Conservation (phyloP, 2,329 filamentous ascomycete species). For the Apiospora arundinis region DNA sequence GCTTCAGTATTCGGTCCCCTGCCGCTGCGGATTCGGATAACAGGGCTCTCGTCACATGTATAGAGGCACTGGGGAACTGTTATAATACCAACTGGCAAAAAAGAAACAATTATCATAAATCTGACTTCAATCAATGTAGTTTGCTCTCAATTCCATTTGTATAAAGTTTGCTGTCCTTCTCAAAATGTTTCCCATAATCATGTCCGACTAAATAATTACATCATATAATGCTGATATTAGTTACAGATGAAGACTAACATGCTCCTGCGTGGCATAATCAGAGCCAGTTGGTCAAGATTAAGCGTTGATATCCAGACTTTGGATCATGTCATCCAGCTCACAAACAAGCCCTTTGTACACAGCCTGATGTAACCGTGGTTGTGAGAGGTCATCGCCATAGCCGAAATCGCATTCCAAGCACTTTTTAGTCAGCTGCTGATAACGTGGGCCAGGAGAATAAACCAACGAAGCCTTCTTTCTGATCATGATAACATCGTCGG, state of each 20-base stretch:
- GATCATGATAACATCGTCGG: constrained; percentile 22
- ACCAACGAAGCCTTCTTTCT: constrained; percentile 15
- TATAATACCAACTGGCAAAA: too few species aligned
- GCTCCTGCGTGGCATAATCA: too few species aligned
- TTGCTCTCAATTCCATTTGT: too few species aligned
- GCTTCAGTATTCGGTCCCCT: constrained; percentile 24
- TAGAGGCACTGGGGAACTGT: constrained; percentile 21
- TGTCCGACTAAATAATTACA: too few species aligned
- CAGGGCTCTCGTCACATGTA: constrained; percentile 13
- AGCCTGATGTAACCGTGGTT: constrained; percentile 20
- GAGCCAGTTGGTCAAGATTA: too few species aligned
- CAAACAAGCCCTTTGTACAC: background rate
- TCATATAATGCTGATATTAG: too few species aligned
- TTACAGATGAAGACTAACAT: too few species aligned
- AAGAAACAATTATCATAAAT: too few species aligned
- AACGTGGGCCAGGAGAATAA: constrained; percentile 21
- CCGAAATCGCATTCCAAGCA: constrained; percentile 28
- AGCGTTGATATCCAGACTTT: background rate
- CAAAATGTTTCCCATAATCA: too few species aligned
- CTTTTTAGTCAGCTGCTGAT: constrained; percentile 26
- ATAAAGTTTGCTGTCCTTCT: too few species aligned
- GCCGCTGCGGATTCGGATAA: constrained; percentile 23
- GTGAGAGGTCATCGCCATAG: constrained; percentile 22
- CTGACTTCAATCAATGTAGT: too few species aligned
- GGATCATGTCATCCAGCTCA: constrained; percentile 17